Evolutionary conservation across 2,329 filamentous ascomycete genomes (phyloP), one percentile per base, ranked within the genome.

Genomic region (Fusarium devonianum): DNA sequence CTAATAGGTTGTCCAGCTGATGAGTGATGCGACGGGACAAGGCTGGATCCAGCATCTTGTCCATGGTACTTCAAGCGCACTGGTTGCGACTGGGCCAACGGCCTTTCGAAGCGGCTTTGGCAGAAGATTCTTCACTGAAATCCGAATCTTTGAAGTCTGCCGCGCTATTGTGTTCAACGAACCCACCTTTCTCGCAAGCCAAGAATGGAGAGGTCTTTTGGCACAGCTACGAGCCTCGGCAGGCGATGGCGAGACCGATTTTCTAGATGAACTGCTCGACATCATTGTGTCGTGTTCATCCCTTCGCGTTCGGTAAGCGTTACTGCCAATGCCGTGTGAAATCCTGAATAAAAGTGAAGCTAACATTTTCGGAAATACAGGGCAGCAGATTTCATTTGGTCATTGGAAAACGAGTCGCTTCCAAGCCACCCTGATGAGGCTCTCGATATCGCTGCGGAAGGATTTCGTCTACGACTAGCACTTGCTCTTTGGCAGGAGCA

Each of bases 21-120:
- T 72, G 60, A 66, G 58, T 1, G 69, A 71, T 18, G 47, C 61
- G 0, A 66, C 68, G 0, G 70, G 68, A 0, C 49, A 65, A 13
- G 69, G 66, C 0, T 72, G 70, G 70, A 23, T 70, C 4, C 68
- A 70, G 5, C 70, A 72, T 9, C 59, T 72, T 17, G 65, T 72
- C 0, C 66, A 71, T 17, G 70, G 70, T 7, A 72, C 70, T 0
- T 63, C 67, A 0, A 68, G 52, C 1, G 69, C 70, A 0, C 51
- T 72, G 1, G 44, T 69, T 3, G 68, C 68, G 0, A 60, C 48
- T 3, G 70, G 70, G 0, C 67, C 70, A 11, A 17, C 39, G 12
- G 32, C 52, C 2, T 71, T 64, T 21, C 19, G 25, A 2, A 52
- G 62, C 4, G 63, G 60, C 2, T 41, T 46, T 6, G 67, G 64